These are phyloP conservation scores for Potentilla sterilis DNA, from an alignment of 306 rosid species.

Conservation along the genomic window DNA sequence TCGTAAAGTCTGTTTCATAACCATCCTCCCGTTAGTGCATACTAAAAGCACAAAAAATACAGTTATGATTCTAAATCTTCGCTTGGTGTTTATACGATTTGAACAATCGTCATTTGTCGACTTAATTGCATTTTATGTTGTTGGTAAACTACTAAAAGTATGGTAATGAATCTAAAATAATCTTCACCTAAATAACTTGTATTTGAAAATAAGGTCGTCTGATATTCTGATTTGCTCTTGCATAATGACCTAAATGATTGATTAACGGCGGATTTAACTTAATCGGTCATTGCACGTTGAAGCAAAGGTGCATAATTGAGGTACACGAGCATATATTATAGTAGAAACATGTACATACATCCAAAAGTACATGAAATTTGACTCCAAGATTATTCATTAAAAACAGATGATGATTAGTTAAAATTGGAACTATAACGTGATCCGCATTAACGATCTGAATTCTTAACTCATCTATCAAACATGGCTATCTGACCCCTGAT, in stretches of 20 bases:
- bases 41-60: too few species aligned
- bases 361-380: not conserved
- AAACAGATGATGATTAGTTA: not conserved
- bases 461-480: not conserved
- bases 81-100: too few species aligned
- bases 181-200: not conserved
- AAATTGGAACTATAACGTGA: constrained; percentile 16
- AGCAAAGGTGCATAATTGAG: not conserved
- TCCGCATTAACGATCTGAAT: constrained; percentile 1
- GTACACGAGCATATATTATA: not conserved
- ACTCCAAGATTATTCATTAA: constrained; percentile 1
- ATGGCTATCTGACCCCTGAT: not conserved
- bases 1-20: too few species aligned
- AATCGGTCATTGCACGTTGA: not conserved
- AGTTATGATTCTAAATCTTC: not conserved
- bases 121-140: too few species aligned
- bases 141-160: too few species aligned
- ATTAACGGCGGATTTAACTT: not conserved
- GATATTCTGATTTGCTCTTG: not conserved
- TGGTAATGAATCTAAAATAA: not conserved
- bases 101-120: too few species aligned
- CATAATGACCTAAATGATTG: not conserved
- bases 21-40: too few species aligned
- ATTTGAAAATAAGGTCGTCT: not conserved
- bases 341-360: not conserved